Conservation (phyloP, 1,284 basidiomycete genomes). For the Ganoderma meredithae region DNA sequence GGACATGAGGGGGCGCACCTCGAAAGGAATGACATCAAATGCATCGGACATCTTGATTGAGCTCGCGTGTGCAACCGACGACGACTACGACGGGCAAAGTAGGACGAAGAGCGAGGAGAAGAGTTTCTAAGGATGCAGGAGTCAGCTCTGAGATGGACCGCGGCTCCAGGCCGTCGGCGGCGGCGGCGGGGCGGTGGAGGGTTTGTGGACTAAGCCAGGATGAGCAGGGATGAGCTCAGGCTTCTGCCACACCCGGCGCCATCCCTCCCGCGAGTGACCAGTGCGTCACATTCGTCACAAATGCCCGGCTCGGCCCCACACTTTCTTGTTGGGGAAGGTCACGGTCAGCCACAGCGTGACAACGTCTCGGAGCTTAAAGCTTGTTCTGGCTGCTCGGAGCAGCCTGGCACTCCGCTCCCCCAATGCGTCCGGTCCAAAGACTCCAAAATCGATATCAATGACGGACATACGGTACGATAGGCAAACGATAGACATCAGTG, state of each 20-base stretch:
- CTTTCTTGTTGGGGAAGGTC: not conserved
- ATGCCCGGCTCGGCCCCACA: constrained; percentile 13
- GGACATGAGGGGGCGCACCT: constrained; percentile 52
- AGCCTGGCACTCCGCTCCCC: too few species aligned
- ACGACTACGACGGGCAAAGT: not conserved
- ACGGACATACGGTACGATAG: not conserved
- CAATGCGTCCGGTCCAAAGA: not conserved
- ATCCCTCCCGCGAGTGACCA: constrained; percentile 16
- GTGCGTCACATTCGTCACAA: constrained; percentile 20
- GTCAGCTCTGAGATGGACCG: constrained; percentile 12
- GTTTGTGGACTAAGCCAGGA: constrained; percentile 21
- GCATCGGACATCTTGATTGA: constrained; percentile 56
- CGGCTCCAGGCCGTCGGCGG: constrained; percentile 30
- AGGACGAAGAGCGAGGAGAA: not conserved
- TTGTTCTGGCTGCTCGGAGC: not conserved
- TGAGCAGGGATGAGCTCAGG: constrained; percentile 16
- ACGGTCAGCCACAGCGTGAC: constrained; percentile 7
- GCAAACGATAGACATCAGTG: not conserved
- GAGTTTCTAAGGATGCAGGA: not conserved
- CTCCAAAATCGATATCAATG: not conserved
- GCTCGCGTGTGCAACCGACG: constrained; percentile 2
- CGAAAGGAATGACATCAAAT: constrained; percentile 85
- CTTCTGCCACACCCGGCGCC: constrained; percentile 25
- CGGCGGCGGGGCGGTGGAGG: constrained; percentile 23
- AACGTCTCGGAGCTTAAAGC: not conserved